Evolutionary conservation across 208 protist genomes (phyloP), one percentile per base, ranked within the genome.

Genomic region (Balamuthia mandrillaris): DNA sequence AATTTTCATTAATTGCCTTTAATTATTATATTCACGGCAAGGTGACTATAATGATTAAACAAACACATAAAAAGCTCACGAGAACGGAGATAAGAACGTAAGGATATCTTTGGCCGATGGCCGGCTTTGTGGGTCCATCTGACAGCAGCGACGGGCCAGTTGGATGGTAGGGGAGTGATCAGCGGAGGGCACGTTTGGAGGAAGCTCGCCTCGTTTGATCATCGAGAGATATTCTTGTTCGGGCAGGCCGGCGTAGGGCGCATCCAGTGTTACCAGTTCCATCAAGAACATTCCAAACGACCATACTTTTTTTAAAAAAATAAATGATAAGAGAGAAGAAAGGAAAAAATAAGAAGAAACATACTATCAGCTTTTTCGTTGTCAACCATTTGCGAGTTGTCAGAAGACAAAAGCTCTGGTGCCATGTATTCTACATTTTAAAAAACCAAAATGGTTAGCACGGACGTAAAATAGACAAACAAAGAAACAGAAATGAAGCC

Each of bases 401-500:
- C 58, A 49, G 52, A 60, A 49, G 52, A 60, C 27, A 78, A 39
- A 42, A 78, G 45, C n/a, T 78, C 68, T 0, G 68, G 68, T 21
- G 68, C 68, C 68, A 78, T 78, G 45, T 78, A 78, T 21, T 78
- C 68, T 78, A 49, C n/a, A n/a, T n/a, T n/a, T n/a, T n/a, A n/a
- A n/a, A n/a, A n/a, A n/a, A n/a, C n/a, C n/a, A n/a, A n/a, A n/a
- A n/a, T n/a, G n/a, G n/a, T n/a, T n/a, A n/a, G n/a, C n/a, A n/a
- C n/a, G n/a, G n/a, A n/a, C n/a, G n/a, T n/a, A n/a, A n/a, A n/a
- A n/a, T 3, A 27, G 9, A 66, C 33, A 33, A 2, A 35, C n/a
- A 37, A 6, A 42, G 2, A 37, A n/a, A 2, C 33, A 5, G 31
- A 27, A 29, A 35, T 14, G 58, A 3, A n/a, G n/a, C 9, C 16